These are phyloP conservation scores for Apostasia shenzhenica DNA, from an alignment of 106 monocot genomes.

Conservation along the genomic window DNA sequence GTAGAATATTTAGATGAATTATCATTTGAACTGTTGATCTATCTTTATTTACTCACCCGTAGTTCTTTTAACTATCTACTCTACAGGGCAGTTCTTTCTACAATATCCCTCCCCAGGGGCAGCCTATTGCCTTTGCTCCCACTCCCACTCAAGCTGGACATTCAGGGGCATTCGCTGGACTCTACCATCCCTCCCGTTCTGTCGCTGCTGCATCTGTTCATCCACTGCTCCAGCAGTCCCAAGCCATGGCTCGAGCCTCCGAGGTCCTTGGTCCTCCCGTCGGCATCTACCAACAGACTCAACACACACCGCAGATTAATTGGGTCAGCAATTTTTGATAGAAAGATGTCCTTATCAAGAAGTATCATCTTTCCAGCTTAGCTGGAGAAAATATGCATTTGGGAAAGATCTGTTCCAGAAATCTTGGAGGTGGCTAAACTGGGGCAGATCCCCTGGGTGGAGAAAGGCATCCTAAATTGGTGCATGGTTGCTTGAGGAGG, in stretches of 20 bases:
- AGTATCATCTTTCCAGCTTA: too few relatives aligned
- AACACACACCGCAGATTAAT: constrained; percentile 42
- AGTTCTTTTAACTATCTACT: background rate
- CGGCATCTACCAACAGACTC: constrained; percentile 36
- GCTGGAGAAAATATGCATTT: too few relatives aligned
- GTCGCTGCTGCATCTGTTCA: constrained; percentile 27
- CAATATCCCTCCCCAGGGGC: constrained; percentile 16
- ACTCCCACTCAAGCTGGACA: too few relatives aligned
- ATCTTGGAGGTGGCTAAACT: too few relatives aligned
- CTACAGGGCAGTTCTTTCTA: constrained; percentile 20
- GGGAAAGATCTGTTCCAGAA: too few relatives aligned
- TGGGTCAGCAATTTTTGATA: constrained; percentile 49
- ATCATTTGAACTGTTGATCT: too few relatives aligned
- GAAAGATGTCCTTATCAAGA: too few relatives aligned
- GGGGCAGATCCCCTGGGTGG: too few relatives aligned
- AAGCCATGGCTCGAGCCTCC: constrained; percentile 29
- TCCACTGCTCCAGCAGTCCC: constrained; percentile 50
- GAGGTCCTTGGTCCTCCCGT: constrained; percentile 48
- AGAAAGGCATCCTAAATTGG: too few relatives aligned
- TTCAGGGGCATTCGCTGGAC: constrained; percentile 21
- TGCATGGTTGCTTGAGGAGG: too few relatives aligned
- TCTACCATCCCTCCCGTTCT: constrained; percentile 29
- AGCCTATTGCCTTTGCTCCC: constrained; percentile 10
- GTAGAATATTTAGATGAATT: too few relatives aligned
- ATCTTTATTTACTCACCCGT: too few relatives aligned